phyloP scores from a whole-genome alignment of 2,329 filamentous ascomycete species.

The Aspergillus pseudotamarii region DNA sequence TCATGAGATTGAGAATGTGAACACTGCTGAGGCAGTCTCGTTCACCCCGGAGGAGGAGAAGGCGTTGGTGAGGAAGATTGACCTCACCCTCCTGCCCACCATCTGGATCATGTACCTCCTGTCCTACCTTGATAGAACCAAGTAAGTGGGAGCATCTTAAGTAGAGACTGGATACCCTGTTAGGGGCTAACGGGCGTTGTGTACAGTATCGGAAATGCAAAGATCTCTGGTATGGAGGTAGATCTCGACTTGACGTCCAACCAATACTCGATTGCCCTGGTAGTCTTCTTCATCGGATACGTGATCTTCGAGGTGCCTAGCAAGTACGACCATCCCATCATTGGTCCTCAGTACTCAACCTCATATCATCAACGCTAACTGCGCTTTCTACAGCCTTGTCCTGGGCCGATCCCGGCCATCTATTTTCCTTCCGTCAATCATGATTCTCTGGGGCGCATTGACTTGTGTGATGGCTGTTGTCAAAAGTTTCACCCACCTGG shows the following conservation, averaged over 20 bases:
- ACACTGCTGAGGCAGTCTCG: constrained; percentile 2
- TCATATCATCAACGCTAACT: neutral
- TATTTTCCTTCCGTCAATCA: constrained; percentile 53
- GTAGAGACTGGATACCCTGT: too few species aligned
- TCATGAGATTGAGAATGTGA: constrained; percentile 22
- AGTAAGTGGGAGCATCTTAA: constrained; percentile 11
- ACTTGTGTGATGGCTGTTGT: constrained; percentile 56
- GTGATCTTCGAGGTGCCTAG: constrained; percentile 58
- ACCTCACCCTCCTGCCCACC: constrained; percentile 49
- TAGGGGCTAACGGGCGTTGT: neutral
- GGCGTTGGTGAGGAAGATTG: constrained; percentile 49
- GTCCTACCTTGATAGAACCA: constrained; percentile 45
- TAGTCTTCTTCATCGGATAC: constrained; percentile 59
- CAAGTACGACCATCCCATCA: constrained; percentile 37
- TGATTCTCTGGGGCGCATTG: constrained; percentile 57
- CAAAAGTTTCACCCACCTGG: constrained; percentile 51
- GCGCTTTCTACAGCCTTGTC: constrained; percentile 36
- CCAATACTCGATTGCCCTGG: constrained; percentile 54
- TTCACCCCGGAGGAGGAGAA: constrained; percentile 40
- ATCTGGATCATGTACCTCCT: constrained; percentile 56
- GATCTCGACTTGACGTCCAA: constrained; percentile 33
- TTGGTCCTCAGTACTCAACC: neutral
- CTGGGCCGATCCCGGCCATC: constrained; percentile 53
- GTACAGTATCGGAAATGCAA: constrained; percentile 28
- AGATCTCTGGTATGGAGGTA: constrained; percentile 27